phyloP scores from a whole-genome alignment of 345 rosid species.

The Eucalyptus guilfoylei region DNA sequence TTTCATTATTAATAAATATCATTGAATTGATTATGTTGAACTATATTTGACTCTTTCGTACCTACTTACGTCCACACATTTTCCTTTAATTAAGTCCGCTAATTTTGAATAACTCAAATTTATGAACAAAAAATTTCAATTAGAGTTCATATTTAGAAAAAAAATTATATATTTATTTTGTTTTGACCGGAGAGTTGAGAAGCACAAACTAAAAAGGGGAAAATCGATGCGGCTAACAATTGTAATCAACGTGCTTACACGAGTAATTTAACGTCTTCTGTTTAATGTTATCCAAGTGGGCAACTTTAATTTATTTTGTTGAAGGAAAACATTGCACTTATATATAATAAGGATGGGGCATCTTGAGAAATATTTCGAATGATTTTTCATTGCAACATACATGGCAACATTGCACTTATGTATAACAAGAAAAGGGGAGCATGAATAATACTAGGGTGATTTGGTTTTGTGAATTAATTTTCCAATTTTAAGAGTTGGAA shows the following conservation, averaged over 20 bases:
- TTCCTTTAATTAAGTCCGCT: neutral
- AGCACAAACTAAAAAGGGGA: neutral
- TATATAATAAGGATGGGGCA: too few species aligned
- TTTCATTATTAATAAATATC: neutral
- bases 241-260: neutral
- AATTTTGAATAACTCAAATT: neutral
- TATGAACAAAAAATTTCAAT: neutral
- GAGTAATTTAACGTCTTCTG: neutral
- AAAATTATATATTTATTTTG: neutral
- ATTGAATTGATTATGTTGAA: neutral
- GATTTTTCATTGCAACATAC: too few species aligned
- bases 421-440: neutral
- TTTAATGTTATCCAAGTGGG: neutral
- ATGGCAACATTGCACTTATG: neutral
- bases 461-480: neutral
- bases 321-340: neutral
- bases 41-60: neutral
- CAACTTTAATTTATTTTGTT: neutral
- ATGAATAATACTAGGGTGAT: neutral
- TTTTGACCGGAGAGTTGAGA: neutral
- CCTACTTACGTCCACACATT: neutral
- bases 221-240: neutral
- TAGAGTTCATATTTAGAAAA: neutral
- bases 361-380: too few species aligned
- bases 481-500: neutral